These are phyloP conservation scores for Tolypocladium tundrense DNA, from an alignment of 2,329 filamentous ascomycete genomes.

Conservation along the genomic window DNA sequence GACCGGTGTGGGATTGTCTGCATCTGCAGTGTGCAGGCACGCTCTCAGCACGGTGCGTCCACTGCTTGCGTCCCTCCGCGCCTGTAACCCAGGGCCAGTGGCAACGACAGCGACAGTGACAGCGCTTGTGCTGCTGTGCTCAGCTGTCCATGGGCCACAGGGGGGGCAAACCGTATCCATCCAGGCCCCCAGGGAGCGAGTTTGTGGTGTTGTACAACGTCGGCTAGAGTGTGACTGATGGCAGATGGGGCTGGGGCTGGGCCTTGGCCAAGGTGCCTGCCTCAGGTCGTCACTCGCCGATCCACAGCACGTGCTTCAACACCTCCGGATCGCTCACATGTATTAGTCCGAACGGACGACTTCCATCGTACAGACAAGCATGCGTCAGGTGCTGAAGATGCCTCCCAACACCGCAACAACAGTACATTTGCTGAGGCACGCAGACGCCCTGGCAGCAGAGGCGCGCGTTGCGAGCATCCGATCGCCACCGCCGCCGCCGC, in stretches of 20 bases:
- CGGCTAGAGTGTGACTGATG: neutral
- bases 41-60: neutral
- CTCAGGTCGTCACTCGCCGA: neutral
- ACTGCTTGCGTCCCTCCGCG: neutral
- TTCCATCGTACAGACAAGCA: neutral
- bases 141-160: neutral
- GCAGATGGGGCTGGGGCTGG: neutral
- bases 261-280: neutral
- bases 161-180: neutral
- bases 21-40: neutral
- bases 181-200: neutral
- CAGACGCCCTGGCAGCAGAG: neutral
- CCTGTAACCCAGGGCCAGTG: neutral
- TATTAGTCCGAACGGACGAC: neutral
- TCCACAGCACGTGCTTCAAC: neutral
- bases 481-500: neutral
- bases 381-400: neutral
- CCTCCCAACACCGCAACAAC: neutral
- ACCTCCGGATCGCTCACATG: neutral
- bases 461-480: neutral
- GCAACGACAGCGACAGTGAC: neutral
- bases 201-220: neutral
- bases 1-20: conserved; percentile 3
- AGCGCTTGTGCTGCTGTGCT: neutral
- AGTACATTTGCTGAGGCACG: neutral